Base-by-base conservation (phyloP, 2,329 filamentous ascomycete species). In the Aureobasidium sp. region DNA sequence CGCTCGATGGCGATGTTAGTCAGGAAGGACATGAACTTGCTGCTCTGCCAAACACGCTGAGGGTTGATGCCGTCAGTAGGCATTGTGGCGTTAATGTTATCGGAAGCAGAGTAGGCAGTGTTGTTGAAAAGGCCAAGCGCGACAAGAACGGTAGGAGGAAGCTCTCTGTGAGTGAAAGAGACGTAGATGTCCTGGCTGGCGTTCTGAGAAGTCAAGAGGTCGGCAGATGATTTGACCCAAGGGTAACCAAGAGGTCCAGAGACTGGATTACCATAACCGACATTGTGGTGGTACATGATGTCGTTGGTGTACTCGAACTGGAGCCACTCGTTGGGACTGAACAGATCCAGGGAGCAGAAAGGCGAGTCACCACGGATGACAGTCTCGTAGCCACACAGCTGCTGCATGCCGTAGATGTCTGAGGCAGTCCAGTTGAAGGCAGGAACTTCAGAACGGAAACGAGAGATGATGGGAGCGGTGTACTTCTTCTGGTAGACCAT, bases 61-160 rank as follows among this genome's bases (percentile, higher is more conserved):
- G 85, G 79, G 74, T 88, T 89, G 69, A 87, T 83, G 27, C 77
- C 76, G 65, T 83, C 79, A 0, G 82, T 74, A 0, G 86, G 86
- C 82, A 89, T 88, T 2, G 86, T 87, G 55, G 79, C 81, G 65
- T 87, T 87, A 66, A 84, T 74, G 15, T 80, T 71, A 62, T 80
- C 78, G 0, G 77, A 75, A 10, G 80, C 81, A 2, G 79, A 76
- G 64, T 81, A 82, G 0, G 77, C 79, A 3, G 83, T 85, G 72
- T 87, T 87, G 76, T 88, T 88, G 78, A 88, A 89, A 5, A 89
- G 76, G 0, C 86, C 86, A 72, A 89, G 79, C 0, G 86, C 85
- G 1, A 88, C 86, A 1, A 85, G 74, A 1, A 88, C 84, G 63
- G 84, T 85, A 1, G 87, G 86, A 1, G 86, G 86, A 2, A 89